phyloP scores from a whole-genome alignment of 2,329 filamentous ascomycete species.

The Moelleriella libera region DNA sequence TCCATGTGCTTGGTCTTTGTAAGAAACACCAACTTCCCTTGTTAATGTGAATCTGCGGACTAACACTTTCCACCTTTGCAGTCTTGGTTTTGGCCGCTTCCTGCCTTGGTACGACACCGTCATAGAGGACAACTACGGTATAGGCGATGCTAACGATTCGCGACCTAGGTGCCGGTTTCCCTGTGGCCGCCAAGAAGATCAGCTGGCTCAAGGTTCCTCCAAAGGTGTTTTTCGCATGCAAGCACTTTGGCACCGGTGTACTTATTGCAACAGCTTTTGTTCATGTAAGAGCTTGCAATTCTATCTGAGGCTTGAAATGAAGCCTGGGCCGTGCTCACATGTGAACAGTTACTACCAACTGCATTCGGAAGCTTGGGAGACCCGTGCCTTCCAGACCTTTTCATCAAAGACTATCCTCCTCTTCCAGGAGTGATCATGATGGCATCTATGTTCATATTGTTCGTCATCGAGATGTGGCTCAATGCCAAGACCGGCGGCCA shows the following conservation, averaged over 20 bases:
- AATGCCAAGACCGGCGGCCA: conserved; percentile 45
- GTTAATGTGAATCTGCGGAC: not conserved
- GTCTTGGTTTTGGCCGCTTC: conserved; percentile 15
- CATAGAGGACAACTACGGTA: not conserved
- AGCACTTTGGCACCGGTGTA: conserved; percentile 58
- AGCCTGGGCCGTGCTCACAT: not conserved
- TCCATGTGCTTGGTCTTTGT: conserved; percentile 17
- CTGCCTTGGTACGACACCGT: conserved; percentile 9
- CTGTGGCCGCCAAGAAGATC: conserved; percentile 39
- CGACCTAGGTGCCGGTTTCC: conserved; percentile 31
- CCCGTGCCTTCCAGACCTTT: conserved; percentile 44
- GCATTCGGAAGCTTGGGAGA: conserved; percentile 38
- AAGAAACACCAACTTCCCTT: conserved; percentile 2
- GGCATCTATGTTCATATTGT: conserved; percentile 44
- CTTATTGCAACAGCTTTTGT: conserved; percentile 62
- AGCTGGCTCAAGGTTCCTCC: conserved; percentile 42
- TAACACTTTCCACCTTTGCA: conserved; percentile 2
- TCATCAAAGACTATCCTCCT: conserved; percentile 44
- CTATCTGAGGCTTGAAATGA: not conserved
- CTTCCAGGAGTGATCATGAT: conserved; percentile 54
- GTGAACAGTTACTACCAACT: conserved; percentile 36
- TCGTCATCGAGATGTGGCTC: conserved; percentile 48
- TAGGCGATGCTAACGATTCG: not conserved
- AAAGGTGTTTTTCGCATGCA: conserved; percentile 45
- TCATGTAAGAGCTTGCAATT: conserved; percentile 30